Percentiles rank a stretch among this genome's conserved stretches.
Conservation (phyloP, 2,329 filamentous ascomycete genomes). For the Colletotrichum theobromicola region DNA sequence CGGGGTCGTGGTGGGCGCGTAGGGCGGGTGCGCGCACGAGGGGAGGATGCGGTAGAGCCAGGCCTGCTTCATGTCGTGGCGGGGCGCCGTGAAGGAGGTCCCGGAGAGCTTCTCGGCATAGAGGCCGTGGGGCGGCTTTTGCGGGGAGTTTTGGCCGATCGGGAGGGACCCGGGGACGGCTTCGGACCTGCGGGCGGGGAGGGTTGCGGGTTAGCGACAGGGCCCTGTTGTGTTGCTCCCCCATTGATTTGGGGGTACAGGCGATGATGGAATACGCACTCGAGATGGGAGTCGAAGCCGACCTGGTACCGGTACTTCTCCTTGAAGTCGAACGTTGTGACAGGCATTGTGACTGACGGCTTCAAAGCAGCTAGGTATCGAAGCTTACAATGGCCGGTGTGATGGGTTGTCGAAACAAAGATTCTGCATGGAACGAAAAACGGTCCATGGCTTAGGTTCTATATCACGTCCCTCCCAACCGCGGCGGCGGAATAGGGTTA, state of each 20-base stretch:
- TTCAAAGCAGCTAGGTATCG: background rate
- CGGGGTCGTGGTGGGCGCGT: constrained; percentile 46
- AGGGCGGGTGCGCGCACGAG: constrained; percentile 65
- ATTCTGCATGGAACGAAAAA: background rate
- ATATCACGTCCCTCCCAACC: background rate
- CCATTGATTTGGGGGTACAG: background rate
- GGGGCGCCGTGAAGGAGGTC: constrained; percentile 73
- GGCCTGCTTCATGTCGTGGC: constrained; percentile 72
- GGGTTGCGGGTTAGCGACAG: background rate
- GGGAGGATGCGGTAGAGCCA: constrained; percentile 77
- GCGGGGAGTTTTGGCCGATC: constrained; percentile 79
- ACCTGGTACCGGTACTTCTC: constrained; percentile 77
- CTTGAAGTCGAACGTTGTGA: constrained; percentile 51
- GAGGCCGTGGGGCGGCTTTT: constrained; percentile 78
- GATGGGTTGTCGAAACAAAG: background rate
- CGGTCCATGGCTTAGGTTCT: background rate
- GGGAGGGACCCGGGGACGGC: constrained; percentile 77
- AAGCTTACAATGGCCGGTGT: background rate
- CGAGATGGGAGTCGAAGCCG: constrained; percentile 79
- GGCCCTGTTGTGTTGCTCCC: too few relatives aligned
- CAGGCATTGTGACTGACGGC: constrained; percentile 46
- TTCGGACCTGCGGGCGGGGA: constrained; percentile 63
- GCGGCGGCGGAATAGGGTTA: background rate
- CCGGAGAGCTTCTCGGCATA: constrained; percentile 83
- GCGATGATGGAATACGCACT: constrained; percentile 57